Evolutionary conservation across 2,329 filamentous ascomycete genomes (phyloP), one percentile per base, ranked within the genome.

Genomic region (Fonsecaea erecta): DNA sequence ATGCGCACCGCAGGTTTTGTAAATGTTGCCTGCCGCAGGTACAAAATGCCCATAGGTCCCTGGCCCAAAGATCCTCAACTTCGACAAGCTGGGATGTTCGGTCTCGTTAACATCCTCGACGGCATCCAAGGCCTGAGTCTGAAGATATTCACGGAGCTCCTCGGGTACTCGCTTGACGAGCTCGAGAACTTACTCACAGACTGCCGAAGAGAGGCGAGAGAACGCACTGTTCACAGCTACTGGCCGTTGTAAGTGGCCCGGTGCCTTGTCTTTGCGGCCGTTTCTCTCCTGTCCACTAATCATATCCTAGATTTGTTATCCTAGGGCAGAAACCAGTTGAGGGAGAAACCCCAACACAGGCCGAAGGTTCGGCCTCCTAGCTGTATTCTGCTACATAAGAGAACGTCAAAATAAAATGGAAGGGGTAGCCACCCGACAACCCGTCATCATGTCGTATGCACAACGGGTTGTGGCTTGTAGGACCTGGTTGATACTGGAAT

Each of bases 21-120:
- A 18, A 64, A 73, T 34, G 63, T 74, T 16, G 30, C 60, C 4
- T 43, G 65, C 8, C 53, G 62, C 18, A 59, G 64, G 24, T 68
- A 67, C 43, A 64, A 71, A 28, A 63, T 66, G 11, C 68, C 68
- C 8, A 62, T 77, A 16, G 75, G 75, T 1, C 60, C 71, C 7
- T 77, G 75, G 75, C 68, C 73, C 1, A 74, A 68, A 51, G 73
- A 76, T 46, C 63, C 67, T 12, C 35, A 65, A 7, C 63, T 75
- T 37, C 75, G 76, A 59, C 69, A 75, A 26, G 62, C 62, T 32
- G 67, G 67, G 12, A 53, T 56, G 18, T 65, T 58, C 52, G 59
- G 61, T 4, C 48, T 64, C 8, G 61, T 67, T 16, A 60, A 63
- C 11, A 43, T 70, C 11, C 28, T 66, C n/a, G 60, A 68, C 43